phyloP scores from a whole-genome alignment of 192 early-diverging fungal species.

The Coemansia brasiliensis region DNA sequence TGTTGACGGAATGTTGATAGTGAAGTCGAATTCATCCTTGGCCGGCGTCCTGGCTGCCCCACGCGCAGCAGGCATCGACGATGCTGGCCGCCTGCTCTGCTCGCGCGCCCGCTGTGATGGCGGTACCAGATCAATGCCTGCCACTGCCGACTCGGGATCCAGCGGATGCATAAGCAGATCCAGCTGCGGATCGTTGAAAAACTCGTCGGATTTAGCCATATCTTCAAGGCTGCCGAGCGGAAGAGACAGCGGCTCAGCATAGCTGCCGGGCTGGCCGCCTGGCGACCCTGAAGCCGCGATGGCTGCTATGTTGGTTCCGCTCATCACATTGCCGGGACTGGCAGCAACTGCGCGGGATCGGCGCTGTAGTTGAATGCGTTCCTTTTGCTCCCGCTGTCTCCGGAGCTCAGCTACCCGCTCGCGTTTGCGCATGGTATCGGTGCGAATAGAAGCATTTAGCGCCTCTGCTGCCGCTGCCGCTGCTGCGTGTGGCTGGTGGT shows the following conservation, averaged over 20 bases:
- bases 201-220: constrained; percentile 15
- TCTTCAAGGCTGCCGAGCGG: background rate
- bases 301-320: background rate
- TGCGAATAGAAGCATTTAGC: constrained; percentile 13
- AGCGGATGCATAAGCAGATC: constrained; percentile 32
- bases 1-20: constrained; percentile 46
- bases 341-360: background rate
- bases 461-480: background rate
- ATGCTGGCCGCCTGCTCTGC: background rate
- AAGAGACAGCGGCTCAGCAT: background rate
- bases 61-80: background rate
- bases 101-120: constrained; percentile 12
- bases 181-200: constrained; percentile 38
- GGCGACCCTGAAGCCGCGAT: constrained; percentile 8
- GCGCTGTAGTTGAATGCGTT: background rate
- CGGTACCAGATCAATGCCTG: constrained; percentile 5
- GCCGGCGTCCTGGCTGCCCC: background rate
- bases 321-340: background rate
- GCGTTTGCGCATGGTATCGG: constrained; percentile 32
- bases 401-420: constrained; percentile 46
- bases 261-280: background rate
- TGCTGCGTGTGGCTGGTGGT: background rate
- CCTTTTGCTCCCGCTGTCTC: constrained; percentile 19
- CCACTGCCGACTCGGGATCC: constrained; percentile 15
- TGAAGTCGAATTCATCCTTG: constrained; percentile 31